These are phyloP conservation scores for Sordaria brevicollis DNA, from an alignment of 495 filamentous ascomycete species.

Conservation along the genomic window DNA sequence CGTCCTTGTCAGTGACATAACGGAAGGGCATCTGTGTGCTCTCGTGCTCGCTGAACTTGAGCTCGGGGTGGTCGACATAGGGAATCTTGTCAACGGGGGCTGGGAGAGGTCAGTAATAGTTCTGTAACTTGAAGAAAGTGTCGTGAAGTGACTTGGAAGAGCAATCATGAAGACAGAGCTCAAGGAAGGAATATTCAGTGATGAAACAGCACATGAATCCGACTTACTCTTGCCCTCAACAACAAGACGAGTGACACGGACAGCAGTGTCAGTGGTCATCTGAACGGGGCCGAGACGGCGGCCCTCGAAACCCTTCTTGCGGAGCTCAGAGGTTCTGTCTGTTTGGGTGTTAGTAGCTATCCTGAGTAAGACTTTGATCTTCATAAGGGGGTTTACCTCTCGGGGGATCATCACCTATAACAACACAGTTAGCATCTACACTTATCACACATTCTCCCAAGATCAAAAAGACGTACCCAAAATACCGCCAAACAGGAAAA, in stretches of 20 bases:
- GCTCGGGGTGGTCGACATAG: conserved; percentile 79
- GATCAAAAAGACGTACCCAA: conserved; percentile 55
- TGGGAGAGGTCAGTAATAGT: conserved; percentile 19
- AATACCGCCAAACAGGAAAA: conserved; percentile 93
- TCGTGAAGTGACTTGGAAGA: background rate
- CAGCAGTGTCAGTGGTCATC: conserved; percentile 98
- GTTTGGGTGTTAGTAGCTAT: background rate
- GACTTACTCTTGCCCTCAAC: conserved; percentile 66
- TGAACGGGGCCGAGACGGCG: conserved; percentile 84
- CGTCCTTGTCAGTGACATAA: conserved; percentile 69
- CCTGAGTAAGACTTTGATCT: background rate
- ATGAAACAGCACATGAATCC: background rate
- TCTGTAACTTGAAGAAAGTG: background rate
- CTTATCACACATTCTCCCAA: background rate
- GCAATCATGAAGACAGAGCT: background rate
- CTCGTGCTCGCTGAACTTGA: conserved; percentile 82
- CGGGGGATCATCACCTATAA: conserved; percentile 82
- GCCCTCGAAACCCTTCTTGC: conserved; percentile 84
- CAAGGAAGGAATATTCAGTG: background rate
- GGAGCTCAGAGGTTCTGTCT: conserved; percentile 90
- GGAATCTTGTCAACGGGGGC: conserved; percentile 64
- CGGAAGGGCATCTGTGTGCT: conserved; percentile 96
- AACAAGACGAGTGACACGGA: conserved; percentile 83
- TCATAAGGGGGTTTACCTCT: conserved; percentile 50
- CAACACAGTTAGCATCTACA: conserved; percentile 1